Evolutionary conservation across 2,329 filamentous ascomycete genomes (phyloP).

Genomic region (Fusarium secorum): DNA sequence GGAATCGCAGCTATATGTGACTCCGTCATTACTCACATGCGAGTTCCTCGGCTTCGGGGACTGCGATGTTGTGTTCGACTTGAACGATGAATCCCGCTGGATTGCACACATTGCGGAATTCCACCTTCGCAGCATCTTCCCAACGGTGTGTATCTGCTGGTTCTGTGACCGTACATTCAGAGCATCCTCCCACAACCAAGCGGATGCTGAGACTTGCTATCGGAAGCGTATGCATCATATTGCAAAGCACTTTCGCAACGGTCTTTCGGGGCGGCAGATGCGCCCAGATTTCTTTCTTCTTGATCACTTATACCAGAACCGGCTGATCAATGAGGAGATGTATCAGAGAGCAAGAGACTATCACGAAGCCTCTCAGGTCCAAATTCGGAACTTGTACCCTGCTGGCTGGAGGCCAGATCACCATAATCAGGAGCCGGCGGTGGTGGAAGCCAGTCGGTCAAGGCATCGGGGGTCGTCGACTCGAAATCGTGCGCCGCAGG

Average conservation of each 20-base stretch:
- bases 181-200: constrained; percentile 1
- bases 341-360: constrained; percentile 34
- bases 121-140: constrained; percentile 50
- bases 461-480: background rate
- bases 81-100: constrained; percentile 53
- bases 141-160: constrained; percentile 54
- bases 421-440: background rate
- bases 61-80: constrained; percentile 51
- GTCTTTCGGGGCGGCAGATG: constrained; percentile 33
- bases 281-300: constrained; percentile 54
- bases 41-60: constrained; percentile 51
- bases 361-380: constrained; percentile 35
- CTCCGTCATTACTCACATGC: constrained; percentile 42
- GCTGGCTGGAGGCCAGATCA: constrained; percentile 21
- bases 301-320: constrained; percentile 45
- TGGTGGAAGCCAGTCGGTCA: constrained; percentile 14
- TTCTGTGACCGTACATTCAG: constrained; percentile 58
- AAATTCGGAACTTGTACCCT: constrained; percentile 20
- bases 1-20: background rate
- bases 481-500: background rate
- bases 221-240: constrained; percentile 59
- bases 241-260: constrained; percentile 51
- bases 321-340: constrained; percentile 40
- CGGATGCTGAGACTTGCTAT: constrained; percentile 43
- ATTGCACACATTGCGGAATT: constrained; percentile 53